Base-by-base conservation (phyloP, 1,284 basidiomycete species). In the Pseudozyma flocculosa region DNA sequence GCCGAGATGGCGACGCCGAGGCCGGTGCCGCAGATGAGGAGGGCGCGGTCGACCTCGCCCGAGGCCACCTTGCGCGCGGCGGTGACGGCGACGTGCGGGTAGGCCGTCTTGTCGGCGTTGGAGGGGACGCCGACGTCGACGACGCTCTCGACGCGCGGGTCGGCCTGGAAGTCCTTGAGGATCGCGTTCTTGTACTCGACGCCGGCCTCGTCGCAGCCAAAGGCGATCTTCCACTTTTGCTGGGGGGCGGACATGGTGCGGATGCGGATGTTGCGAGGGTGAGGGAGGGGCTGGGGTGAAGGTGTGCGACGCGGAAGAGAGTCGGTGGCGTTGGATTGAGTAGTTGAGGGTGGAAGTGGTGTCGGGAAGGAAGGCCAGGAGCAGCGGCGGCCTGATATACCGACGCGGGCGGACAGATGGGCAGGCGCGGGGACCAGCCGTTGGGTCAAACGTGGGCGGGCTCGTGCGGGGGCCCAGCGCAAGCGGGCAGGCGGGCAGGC, bases 21-120 rank as follows among this genome's bases (percentile, higher is more conserved):
- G 72, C 80, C 80, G 29, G 80, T 81, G 9, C 80, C 81, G 54
- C 80, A 82, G 48, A 82, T 76, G 56, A 82, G 68, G 19, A 82
- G 68, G 0, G 78, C 81, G 39, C 81, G 74, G 61, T 82, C 79
- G 14, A 78, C 80, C 54, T 81, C 79, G 13, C 80, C 80, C 24
- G 60, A 61, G 4, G 76, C 73, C 10, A 82, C 73, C 64, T 78
- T 80, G 54, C 74, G 68, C 4, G 80, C 81, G 0, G 80, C 80
- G 18, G 72, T 78, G 41, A 81, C 78, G 13, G 79, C 80, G 17
- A 80, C 73, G 61, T 80, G 78, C 0, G 81, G 81, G 60, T 82
- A 82, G 13, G 80, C 78, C 13, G 80, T 81, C 66, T 73, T 71
- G 62, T 73, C 70, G 2, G 66, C 50, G 34, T 52, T 63, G 60